Evolutionary conservation across 345 rosid species (phyloP), one percentile per base, ranked within the genome.

Genomic region (Pseudoturritis turrita): DNA sequence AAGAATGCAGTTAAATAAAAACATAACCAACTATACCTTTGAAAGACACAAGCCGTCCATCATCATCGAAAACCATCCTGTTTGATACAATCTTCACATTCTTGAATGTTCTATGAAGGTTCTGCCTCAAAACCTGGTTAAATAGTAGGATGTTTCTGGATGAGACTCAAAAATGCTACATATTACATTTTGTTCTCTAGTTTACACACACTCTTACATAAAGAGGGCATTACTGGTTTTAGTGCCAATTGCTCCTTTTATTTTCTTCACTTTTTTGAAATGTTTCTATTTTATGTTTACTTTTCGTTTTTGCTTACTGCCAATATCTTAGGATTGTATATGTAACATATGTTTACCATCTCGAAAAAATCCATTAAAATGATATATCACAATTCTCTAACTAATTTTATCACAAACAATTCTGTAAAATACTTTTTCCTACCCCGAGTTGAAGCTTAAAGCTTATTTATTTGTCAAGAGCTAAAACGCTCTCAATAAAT

Each of bases 11-110:
- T 13, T 41, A 41, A 3, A 54, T 31, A 37, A 61, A 15, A 35
- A 23, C 10, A 13, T 25, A 2, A 56, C 37, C 52, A 68, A 72
- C 37, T 47, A 50, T 81, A 88, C 98, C 97, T 90, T 83, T 90
- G 69, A 93, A 93, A 59, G 96, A 84, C 52, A 83, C 65, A 11
- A 93, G 93, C 37, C 26, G 69, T 31, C 96, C 96, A 58, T 79
- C 64, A 63, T 74, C 64, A 23, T 88, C 79, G 59, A 92, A 90
- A 21, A 80, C 84, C 98, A 92, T 92, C 36, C 81, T 81, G 57
- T 92, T 92, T 11, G 96, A 90, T 57, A 92, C 91, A 74, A 90
- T 80, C 85, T 81, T 90, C 36, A 90, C 82, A 56, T 87, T 92
- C 72, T 79, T 87, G 73, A 85, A 90, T 68, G 85, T 74, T 79